Conservation (phyloP, 495 filamentous ascomycete genomes). For the Neurospora tetrasperma region DNA sequence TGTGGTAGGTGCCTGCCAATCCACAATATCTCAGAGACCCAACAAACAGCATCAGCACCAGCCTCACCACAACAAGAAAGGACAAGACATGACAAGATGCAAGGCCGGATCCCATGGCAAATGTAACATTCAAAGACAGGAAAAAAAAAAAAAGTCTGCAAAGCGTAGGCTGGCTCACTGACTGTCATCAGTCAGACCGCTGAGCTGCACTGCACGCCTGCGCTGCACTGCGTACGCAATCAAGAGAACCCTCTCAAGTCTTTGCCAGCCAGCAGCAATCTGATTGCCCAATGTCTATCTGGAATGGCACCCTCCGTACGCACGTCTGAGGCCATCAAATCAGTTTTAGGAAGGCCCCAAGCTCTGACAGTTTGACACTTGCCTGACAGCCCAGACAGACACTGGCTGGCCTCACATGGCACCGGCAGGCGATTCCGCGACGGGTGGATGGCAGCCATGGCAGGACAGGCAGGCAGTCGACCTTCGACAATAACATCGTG, state of each 20-base stretch:
- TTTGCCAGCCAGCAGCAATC: background rate
- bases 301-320: background rate
- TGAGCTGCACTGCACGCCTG: background rate
- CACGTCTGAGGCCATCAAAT: background rate
- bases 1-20: background rate
- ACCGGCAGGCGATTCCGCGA: background rate
- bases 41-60: background rate
- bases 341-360: background rate
- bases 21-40: background rate
- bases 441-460: background rate
- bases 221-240: background rate
- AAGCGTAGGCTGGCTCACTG: background rate
- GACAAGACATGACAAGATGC: background rate
- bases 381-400: background rate
- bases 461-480: background rate
- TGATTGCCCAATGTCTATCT: background rate
- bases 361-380: background rate
- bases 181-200: background rate
- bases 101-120: background rate
- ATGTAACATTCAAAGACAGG: background rate
- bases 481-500: background rate
- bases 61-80: background rate
- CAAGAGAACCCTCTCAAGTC: background rate
- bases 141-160: background rate
- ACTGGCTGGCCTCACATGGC: background rate